phyloP scores from a whole-genome alignment of 2,329 filamentous ascomycete genomes.

The Xylaria sp. region DNA sequence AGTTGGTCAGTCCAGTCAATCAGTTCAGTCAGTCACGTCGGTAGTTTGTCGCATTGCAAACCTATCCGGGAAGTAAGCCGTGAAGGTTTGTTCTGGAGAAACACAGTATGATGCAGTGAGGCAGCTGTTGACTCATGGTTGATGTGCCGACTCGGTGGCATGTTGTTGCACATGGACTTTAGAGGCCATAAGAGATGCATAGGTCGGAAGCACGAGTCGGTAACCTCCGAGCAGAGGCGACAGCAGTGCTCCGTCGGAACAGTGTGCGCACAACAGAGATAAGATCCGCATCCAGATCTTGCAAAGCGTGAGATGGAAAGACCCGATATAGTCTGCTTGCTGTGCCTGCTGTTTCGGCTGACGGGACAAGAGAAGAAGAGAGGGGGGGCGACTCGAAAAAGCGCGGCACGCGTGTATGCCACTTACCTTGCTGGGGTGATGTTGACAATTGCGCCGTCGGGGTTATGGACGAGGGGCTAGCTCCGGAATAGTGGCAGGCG shows the following conservation, averaged over 20 bases:
- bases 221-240: background rate
- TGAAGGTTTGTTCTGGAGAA: background rate
- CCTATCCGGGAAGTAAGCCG: background rate
- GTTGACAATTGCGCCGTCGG: slow-evolving; percentile 10
- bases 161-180: background rate
- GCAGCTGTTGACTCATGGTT: background rate
- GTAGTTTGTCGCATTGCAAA: background rate
- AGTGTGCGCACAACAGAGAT: background rate
- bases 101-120: background rate
- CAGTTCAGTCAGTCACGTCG: background rate
- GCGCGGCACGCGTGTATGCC: background rate
- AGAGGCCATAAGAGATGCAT: background rate
- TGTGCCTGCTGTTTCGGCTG: too few species aligned
- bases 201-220: background rate
- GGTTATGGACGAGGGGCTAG: slow-evolving; percentile 2
- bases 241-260: background rate
- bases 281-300: background rate
- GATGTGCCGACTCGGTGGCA: background rate
- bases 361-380: background rate
- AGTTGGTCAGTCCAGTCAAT: background rate
- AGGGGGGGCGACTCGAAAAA: background rate
- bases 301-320: background rate
- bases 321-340: background rate
- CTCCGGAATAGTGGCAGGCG: slow-evolving; percentile 3
- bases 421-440: slow-evolving; percentile 6